phyloP scores from a whole-genome alignment of 345 rosid genomes.

The Noccaea caerulescens region DNA sequence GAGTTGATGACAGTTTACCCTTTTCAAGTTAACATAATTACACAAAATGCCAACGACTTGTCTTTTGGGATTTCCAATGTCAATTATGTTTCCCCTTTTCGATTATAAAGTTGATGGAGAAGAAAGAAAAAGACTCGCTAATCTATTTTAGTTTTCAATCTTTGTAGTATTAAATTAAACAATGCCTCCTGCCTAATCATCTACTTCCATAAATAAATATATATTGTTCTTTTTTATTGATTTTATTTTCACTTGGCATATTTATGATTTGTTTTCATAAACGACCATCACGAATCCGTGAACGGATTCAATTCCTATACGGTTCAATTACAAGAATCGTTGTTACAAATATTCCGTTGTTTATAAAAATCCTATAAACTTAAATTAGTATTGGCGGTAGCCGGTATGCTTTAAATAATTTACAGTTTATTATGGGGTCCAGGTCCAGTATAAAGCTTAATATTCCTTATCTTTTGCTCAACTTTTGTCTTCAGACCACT shows the following conservation, averaged over 20 bases:
- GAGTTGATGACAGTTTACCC: constrained; percentile 34
- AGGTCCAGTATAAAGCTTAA: constrained; percentile 45
- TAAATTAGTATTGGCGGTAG: constrained; percentile 32
- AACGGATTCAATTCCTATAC: not conserved
- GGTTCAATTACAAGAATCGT: constrained; percentile 6
- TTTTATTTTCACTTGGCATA: constrained; percentile 4
- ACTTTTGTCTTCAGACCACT: constrained; percentile 42
- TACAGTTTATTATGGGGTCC: constrained; percentile 42
- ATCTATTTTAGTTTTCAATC: not conserved
- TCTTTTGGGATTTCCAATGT: constrained; percentile 36
- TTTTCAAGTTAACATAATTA: constrained; percentile 30
- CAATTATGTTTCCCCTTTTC: constrained; percentile 25
- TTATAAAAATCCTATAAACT: not conserved
- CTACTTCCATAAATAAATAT: not conserved
- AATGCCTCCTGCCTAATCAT: constrained; percentile 5
- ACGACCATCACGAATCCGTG: not conserved
- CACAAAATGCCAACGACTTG: constrained; percentile 41
- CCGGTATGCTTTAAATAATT: constrained; percentile 44
- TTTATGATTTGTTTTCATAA: constrained; percentile 3
- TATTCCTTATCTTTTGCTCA: constrained; percentile 40
- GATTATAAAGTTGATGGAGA: not conserved
- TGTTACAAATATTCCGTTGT: not conserved
- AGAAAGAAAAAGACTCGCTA: constrained; percentile 8
- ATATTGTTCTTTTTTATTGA: not conserved
- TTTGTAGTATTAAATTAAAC: constrained; percentile 8